Conservation (phyloP, 352 stramenopile species). For the Detonula confervacea region DNA sequence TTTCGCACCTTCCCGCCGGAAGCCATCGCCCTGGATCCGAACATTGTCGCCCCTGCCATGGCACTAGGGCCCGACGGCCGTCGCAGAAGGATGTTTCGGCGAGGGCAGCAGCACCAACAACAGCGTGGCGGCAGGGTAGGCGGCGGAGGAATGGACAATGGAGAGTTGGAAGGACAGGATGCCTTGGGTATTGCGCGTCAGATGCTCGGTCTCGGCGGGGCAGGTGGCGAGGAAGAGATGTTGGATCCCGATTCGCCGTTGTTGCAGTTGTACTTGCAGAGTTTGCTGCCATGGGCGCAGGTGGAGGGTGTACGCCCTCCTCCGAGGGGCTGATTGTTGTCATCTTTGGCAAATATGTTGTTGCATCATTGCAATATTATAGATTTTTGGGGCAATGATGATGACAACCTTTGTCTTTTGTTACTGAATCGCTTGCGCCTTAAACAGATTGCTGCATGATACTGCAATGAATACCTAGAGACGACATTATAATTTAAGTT, state of each 20-base stretch:
- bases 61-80: constrained; percentile 60
- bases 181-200: constrained; percentile 20
- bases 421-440: too few relatives aligned
- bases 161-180: constrained; percentile 9
- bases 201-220: constrained; percentile 21
- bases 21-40: constrained; percentile 71
- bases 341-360: too few relatives aligned
- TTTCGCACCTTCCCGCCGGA: constrained; percentile 75
- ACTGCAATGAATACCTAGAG: too few relatives aligned
- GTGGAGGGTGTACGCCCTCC: constrained; percentile 73
- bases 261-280: constrained; percentile 78
- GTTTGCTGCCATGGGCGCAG: constrained; percentile 73
- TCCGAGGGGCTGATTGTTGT: constrained; percentile 19
- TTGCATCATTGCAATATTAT: too few relatives aligned
- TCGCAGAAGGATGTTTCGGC: constrained; percentile 57
- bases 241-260: constrained; percentile 70
- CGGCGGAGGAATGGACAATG: not conserved
- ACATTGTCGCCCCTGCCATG: constrained; percentile 68
- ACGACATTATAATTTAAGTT: too few relatives aligned
- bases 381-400: too few relatives aligned
- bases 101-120: constrained; percentile 16
- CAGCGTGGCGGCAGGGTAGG: not conserved
- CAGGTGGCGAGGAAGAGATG: constrained; percentile 20
- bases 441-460: too few relatives aligned
- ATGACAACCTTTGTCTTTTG: too few relatives aligned